phyloP scores from a whole-genome alignment of 2,329 filamentous ascomycete species.

The Magnaporthiopsis rhizophila region DNA sequence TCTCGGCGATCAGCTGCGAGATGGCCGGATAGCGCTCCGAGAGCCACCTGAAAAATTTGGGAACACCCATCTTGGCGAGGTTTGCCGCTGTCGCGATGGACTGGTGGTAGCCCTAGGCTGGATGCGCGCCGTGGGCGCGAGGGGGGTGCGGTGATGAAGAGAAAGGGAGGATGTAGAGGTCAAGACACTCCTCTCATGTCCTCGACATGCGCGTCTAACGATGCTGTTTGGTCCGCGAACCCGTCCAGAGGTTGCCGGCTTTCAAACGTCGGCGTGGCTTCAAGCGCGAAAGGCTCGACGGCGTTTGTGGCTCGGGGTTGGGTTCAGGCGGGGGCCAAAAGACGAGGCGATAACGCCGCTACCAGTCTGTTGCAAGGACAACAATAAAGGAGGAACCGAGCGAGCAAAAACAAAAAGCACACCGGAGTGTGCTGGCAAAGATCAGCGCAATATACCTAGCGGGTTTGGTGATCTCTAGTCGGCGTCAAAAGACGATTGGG shows the following conservation, averaged over 20 bases:
- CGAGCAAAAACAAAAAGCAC: not conserved
- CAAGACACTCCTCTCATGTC: not conserved
- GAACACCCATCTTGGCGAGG: conserved; percentile 37
- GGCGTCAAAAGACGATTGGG: conserved; percentile 8
- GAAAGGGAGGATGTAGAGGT: not conserved
- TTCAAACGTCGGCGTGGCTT: not conserved
- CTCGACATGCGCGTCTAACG: not conserved
- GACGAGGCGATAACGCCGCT: not conserved
- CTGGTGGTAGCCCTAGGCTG: not conserved
- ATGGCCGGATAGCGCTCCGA: conserved; percentile 98
- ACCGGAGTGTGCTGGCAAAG: not conserved
- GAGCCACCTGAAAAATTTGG: conserved; percentile 98
- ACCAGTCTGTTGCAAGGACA: not conserved
- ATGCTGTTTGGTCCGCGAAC: not conserved
- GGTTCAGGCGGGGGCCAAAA: not conserved
- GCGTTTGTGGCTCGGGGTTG: not conserved
- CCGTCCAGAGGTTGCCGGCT: not conserved
- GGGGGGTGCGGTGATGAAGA: not conserved
- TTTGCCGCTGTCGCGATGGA: not conserved
- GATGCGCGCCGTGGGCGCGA: not conserved
- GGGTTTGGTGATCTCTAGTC: conserved; percentile 6
- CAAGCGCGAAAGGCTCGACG: not conserved
- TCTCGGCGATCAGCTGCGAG: conserved; percentile 96
- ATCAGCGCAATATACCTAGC: conserved; percentile 2
- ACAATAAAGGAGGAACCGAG: not conserved